phyloP scores from a whole-genome alignment of 2,329 filamentous ascomycete genomes.

The Cryphonectria japonica region DNA sequence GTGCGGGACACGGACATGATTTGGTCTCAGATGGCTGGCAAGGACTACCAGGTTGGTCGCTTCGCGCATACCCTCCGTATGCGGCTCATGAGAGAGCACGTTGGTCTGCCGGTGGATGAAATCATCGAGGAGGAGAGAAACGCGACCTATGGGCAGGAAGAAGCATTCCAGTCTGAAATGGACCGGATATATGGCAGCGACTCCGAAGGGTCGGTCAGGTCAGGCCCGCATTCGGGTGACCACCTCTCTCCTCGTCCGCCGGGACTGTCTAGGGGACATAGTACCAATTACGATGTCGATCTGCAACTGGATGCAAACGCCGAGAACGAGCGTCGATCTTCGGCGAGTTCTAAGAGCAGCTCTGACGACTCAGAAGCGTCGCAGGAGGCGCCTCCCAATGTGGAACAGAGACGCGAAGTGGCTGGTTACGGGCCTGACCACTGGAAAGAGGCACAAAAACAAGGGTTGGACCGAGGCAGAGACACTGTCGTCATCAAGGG shows the following conservation, averaged over 20 bases:
- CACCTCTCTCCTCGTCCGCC: conserved; percentile 14
- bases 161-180: conserved; percentile 63
- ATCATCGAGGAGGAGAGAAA: conserved; percentile 79
- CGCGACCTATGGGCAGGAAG: conserved; percentile 63
- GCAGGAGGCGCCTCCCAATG: conserved; percentile 46
- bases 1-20: conserved; percentile 94
- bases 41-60: conserved; percentile 85
- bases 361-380: conserved; percentile 58
- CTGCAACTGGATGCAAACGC: conserved; percentile 44
- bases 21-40: conserved; percentile 86
- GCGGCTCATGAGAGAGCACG: conserved; percentile 93
- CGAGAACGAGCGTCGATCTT: conserved; percentile 36
- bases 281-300: conserved; percentile 77
- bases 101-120: conserved; percentile 93
- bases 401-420: conserved; percentile 73
- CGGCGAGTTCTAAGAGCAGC: conserved; percentile 41
- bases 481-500: conserved; percentile 72
- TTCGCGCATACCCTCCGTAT: conserved; percentile 93
- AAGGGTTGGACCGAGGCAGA: conserved; percentile 64
- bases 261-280: conserved; percentile 51
- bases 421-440: conserved; percentile 77
- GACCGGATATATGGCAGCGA: conserved; percentile 63
- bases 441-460: conserved; percentile 67
- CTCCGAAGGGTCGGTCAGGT: conserved; percentile 31
- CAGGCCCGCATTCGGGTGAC: conserved; percentile 21